Conservation (phyloP, 345 rosid species). For the rapeseed (Brassica napus) region Da-Ae NC_063446.1:61428501-61429000, state of each 20-base stretch:
- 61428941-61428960: too few species aligned
- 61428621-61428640: not conserved
- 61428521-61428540: not conserved
- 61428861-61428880: not conserved
- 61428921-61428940: not conserved
- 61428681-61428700: not conserved
- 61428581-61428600: too few species aligned
- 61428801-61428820: too few species aligned
- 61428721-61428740: not conserved
- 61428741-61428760: too few species aligned
- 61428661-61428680: not conserved
- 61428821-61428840: not conserved
- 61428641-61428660: not conserved
- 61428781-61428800: not conserved
- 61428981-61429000: too few species aligned
- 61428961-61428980: too few species aligned
- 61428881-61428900: not conserved
- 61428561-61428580: too few species aligned
- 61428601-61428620: not conserved
- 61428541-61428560: too few species aligned
- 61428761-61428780: not conserved
- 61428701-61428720: not conserved
- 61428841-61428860: not conserved
- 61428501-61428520: not conserved
- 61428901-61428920: not conserved